Evolutionary conservation across 2,329 filamentous ascomycete species (phyloP).

Genomic region (Paradendryphiella salina): DNA sequence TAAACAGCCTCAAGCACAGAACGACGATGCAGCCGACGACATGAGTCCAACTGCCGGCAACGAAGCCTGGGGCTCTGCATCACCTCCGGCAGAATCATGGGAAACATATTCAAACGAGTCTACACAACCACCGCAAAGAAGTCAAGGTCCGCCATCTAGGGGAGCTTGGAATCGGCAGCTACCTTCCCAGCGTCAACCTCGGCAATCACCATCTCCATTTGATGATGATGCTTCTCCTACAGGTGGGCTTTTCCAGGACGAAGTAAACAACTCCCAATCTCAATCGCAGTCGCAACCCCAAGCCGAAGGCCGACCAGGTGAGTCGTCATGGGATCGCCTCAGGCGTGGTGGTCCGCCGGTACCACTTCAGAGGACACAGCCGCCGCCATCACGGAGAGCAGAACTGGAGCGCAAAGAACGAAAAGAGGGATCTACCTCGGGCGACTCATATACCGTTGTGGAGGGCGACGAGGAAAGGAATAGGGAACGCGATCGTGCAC

Average conservation of each 20-base stretch:
- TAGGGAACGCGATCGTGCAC: constrained; percentile 51
- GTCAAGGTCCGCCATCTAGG: constrained; percentile 9
- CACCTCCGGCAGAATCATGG: constrained; percentile 14
- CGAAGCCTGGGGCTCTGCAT: constrained; percentile 33
- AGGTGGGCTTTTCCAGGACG: constrained; percentile 42
- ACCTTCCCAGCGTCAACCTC: constrained; percentile 9
- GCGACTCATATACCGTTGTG: constrained; percentile 53
- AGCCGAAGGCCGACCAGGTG: constrained; percentile 28
- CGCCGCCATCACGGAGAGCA: constrained; percentile 19
- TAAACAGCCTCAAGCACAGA: constrained; percentile 17
- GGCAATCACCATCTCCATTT: constrained; percentile 17
- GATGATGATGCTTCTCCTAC: constrained; percentile 45
- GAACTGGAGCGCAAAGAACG: constrained; percentile 30
- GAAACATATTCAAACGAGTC: constrained; percentile 21
- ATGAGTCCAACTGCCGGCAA: constrained; percentile 51
- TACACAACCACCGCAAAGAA: constrained; percentile 14
- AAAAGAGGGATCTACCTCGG: constrained; percentile 39
- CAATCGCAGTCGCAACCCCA: constrained; percentile 14
- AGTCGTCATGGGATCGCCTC: constrained; percentile 52
- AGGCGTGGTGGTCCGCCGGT: constrained; percentile 39
- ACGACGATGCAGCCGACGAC: constrained; percentile 45
- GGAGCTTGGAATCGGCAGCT: constrained; percentile 12
- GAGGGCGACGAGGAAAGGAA: constrained; percentile 50
- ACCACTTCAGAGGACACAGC: constrained; percentile 17
- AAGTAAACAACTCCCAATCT: constrained; percentile 22